These are phyloP conservation scores for Cornus controversa DNA, from an alignment of 148 eudicot genomes.

Conservation along the genomic window DNA sequence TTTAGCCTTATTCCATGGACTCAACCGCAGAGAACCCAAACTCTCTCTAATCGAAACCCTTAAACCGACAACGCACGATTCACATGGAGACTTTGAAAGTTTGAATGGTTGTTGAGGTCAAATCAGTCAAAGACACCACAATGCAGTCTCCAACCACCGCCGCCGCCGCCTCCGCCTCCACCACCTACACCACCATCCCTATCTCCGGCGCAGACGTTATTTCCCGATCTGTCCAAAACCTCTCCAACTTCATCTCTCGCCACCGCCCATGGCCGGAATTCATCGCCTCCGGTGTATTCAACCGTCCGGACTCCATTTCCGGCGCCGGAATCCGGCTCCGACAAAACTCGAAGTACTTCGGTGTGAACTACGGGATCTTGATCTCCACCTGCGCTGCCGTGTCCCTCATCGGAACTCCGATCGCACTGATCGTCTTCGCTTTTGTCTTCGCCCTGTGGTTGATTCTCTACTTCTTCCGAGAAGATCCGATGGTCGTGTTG, in stretches of 20 bases:
- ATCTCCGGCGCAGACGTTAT: constrained; percentile 37
- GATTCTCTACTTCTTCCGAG: constrained; percentile 31
- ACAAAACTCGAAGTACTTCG: constrained; percentile 32
- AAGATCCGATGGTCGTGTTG: constrained; percentile 31
- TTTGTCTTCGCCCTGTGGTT: constrained; percentile 30
- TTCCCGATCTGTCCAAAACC: constrained; percentile 40
- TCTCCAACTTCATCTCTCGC: constrained; percentile 34
- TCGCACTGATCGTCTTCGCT: constrained; percentile 16
- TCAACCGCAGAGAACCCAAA: not conserved
- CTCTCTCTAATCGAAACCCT: not conserved
- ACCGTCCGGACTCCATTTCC: constrained; percentile 27
- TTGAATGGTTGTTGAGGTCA: not conserved
- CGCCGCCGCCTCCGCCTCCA: constrained; percentile 8
- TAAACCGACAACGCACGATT: constrained; percentile 3
- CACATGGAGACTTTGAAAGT: not conserved
- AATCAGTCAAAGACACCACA: not conserved
- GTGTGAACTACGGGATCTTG: constrained; percentile 29
- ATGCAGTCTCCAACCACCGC: constrained; percentile 8
- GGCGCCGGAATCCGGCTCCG: constrained; percentile 27
- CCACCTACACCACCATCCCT: constrained; percentile 42
- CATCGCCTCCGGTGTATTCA: constrained; percentile 22
- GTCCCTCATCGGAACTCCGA: constrained; percentile 28
- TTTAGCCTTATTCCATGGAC: no score
- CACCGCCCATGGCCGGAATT: constrained; percentile 49
- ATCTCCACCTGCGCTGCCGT: constrained; percentile 21